Evolutionary conservation across 2,329 filamentous ascomycete species (phyloP), one percentile per base, ranked within the genome.

Genomic region (Aspergillus tamarii): DNA sequence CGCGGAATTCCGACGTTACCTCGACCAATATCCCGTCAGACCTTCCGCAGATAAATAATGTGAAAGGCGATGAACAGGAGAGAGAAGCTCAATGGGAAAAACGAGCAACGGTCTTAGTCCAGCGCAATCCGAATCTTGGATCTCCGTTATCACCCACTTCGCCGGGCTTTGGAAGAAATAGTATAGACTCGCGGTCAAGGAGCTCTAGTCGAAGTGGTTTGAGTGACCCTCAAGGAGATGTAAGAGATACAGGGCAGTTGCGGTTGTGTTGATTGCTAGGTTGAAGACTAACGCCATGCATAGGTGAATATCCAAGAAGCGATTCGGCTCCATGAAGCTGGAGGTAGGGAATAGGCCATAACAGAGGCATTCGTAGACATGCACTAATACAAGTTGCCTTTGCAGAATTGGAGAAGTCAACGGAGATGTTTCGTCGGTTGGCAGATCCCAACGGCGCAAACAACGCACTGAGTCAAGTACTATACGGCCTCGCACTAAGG

Each of bases 391-490:
- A 34, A n/a, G 23, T 7, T n/a, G 10, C 28, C 16, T 5, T 52
- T 57, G 62, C 69, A 85, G 86, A 95, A 65, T 84, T 97, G 62
- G 87, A 88, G 72, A 81, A 84, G 72, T 95, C 93, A 59, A 97
- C 95, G n/a, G 82, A 83, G 59, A 87, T 98, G 79, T 99, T 99
- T 80, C 91, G 88, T 32, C 84, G 85, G 64, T 83, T 99, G 69
- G 95, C 95, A 59, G 90, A 97, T 76, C 92, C 92, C 0, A 84
- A 88, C 60, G 93, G 92, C 28, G 88, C 90, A 57, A 97, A 97
- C 76, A 97, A 98, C 79, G 92, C 95, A 46, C 84, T 99, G 67
- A 95, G 93, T 73, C 94, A 99, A 81, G 95, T 99, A 41, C 85
- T 99, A 59, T 99, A 97, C 76, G 95, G 95, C 4, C 90, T 99